Evolutionary conservation across 495 filamentous ascomycete genomes (phyloP).

Genomic region (Lindgomyces ingoldianus): DNA sequence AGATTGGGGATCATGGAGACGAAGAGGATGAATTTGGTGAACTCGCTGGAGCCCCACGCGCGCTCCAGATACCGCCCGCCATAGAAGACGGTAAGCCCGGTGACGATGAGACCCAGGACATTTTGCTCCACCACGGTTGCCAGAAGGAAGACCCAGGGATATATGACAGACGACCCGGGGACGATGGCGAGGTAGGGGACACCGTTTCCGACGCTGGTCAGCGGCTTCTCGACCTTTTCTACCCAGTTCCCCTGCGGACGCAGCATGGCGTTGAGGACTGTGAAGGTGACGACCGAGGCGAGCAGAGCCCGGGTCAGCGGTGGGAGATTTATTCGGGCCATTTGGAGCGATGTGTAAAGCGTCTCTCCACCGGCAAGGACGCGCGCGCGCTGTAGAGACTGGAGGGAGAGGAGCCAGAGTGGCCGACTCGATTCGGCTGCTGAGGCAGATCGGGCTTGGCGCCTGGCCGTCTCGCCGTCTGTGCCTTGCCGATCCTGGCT

Average conservation of each 20-base stretch:
- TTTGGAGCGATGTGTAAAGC: conserved; percentile 39
- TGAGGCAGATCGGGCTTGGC: too few relatives aligned
- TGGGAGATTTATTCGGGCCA: conserved; percentile 89
- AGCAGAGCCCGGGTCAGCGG: conserved; percentile 85
- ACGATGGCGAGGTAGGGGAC: conserved; percentile 85
- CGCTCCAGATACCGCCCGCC: conserved; percentile 94
- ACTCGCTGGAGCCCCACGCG: conserved; percentile 91
- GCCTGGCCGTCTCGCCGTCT: too few relatives aligned
- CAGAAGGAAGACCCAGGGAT: conserved; percentile 89
- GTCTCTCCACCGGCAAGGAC: background rate
- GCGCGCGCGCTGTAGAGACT: background rate
- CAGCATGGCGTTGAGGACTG: conserved; percentile 76
- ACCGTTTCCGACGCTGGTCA: conserved; percentile 52
- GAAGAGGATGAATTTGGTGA: conserved; percentile 85
- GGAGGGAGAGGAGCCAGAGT: too few relatives aligned
- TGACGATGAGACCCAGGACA: conserved; percentile 79
- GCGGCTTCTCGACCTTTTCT: conserved; percentile 29
- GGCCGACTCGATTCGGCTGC: too few relatives aligned
- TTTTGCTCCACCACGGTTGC: conserved; percentile 93
- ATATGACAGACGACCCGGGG: conserved; percentile 76
- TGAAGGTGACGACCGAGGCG: conserved; percentile 69
- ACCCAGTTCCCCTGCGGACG: conserved; percentile 56
- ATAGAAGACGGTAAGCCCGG: conserved; percentile 81
- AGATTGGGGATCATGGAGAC: conserved; percentile 78
- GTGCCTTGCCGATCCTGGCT: too few relatives aligned